A percentile compares a stretch with the other conserved stretches of the same genome.
phyloP scores from a whole-genome alignment of 352 stramenopile species.

The Globisporangium takayamanum region DNA sequence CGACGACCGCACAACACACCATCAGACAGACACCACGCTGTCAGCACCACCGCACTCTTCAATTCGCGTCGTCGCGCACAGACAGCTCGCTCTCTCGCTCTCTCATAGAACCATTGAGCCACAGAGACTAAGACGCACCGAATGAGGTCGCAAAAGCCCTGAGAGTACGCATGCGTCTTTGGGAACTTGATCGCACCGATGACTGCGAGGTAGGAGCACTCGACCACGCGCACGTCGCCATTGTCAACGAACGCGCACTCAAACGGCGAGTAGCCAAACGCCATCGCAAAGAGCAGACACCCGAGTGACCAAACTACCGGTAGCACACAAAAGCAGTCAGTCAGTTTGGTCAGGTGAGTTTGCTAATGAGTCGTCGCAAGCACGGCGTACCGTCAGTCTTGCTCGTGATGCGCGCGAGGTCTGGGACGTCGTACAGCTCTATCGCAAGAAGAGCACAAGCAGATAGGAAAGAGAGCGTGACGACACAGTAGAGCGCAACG shows the following conservation, averaged over 20 bases:
- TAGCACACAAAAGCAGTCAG: background rate
- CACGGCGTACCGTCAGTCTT: conserved; percentile 50
- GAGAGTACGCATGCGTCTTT: conserved; percentile 46
- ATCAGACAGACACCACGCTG: background rate
- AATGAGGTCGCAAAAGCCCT: conserved; percentile 66
- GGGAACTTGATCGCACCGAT: conserved; percentile 83
- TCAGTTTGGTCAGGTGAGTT: background rate
- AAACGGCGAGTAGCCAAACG: conserved; percentile 87
- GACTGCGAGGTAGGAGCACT: conserved; percentile 84
- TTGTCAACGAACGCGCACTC: conserved; percentile 80
- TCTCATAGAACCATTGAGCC: background rate
- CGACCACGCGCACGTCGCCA: conserved; percentile 57
- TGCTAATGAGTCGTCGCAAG: background rate
- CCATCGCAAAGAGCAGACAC: conserved; percentile 84
- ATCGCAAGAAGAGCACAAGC: background rate
- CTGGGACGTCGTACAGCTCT: conserved; percentile 87
- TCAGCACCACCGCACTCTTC: conserved; percentile 9
- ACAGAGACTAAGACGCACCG: conserved; percentile 21
- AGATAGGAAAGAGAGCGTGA: background rate
- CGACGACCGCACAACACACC: conserved; percentile 1
- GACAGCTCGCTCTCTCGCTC: conserved; percentile 6
- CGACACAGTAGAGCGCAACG: background rate
- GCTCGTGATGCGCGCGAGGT: conserved; percentile 59
- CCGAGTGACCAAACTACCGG: conserved; percentile 82
- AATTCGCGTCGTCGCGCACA: conserved; percentile 6